Evolutionary conservation across 225 moss, liverwort and hornwort genomes (phyloP).

Genomic region (Antitrichia curtipendula): DNA sequence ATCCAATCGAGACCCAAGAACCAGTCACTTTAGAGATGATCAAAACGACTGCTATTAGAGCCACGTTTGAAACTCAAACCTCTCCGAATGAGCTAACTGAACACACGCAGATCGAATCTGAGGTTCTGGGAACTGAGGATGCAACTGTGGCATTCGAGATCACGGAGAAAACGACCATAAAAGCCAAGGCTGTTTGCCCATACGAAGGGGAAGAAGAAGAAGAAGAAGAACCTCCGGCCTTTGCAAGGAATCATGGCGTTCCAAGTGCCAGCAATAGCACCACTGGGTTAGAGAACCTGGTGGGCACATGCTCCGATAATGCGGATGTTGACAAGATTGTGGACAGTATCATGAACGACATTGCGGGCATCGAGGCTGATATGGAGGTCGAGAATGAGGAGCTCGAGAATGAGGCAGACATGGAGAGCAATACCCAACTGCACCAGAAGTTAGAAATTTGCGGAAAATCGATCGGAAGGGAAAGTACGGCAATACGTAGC

Average conservation of each 20-base stretch:
- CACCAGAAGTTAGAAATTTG: neutral
- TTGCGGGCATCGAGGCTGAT: neutral
- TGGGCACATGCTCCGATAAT: neutral
- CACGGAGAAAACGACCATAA: neutral
- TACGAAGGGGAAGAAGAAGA: neutral
- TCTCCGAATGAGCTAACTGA: neutral
- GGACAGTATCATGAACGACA: conserved; percentile 12
- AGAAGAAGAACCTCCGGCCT: neutral
- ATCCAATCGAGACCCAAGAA: neutral
- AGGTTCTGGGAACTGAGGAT: neutral
- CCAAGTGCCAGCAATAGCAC: neutral
- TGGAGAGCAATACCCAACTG: neutral
- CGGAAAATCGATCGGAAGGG: neutral
- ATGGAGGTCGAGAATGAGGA: neutral
- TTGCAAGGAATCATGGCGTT: neutral
- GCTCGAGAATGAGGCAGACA: neutral
- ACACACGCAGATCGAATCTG: neutral
- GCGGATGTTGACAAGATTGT: neutral
- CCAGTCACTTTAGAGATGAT: neutral
- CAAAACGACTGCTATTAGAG: neutral
- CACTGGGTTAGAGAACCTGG: neutral
- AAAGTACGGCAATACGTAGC: neutral
- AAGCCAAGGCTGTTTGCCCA: neutral
- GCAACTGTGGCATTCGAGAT: neutral
- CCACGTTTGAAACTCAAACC: neutral